Percentiles rank a stretch among this genome's conserved stretches.
Evolutionary conservation across 805 yeast species (phyloP).

Genomic region (Metschnikowia henanensis): DNA sequence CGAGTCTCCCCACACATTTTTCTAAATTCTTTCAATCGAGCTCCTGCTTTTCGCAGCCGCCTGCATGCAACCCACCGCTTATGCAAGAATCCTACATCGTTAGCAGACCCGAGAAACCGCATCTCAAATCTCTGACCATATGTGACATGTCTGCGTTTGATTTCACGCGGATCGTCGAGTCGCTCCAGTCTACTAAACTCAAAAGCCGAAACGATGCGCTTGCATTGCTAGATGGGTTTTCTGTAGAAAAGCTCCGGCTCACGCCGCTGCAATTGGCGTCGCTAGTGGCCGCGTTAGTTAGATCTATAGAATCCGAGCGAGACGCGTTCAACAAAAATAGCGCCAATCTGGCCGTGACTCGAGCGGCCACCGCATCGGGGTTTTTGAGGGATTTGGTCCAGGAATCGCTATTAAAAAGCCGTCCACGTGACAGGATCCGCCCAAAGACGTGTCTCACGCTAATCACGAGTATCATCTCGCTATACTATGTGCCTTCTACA

Average conservation of each 20-base stretch:
- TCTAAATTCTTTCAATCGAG: too few relatives aligned
- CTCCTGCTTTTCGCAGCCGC: neutral
- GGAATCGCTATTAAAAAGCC: conserved; percentile 15
- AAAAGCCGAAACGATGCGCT: conserved; percentile 19
- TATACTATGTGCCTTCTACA: conserved; percentile 17
- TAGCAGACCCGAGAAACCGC: neutral
- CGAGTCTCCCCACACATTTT: neutral
- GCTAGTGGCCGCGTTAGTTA: conserved; percentile 26
- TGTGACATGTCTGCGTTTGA: conserved; percentile 18
- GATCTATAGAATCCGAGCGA: conserved; percentile 37
- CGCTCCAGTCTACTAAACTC: conserved; percentile 13
- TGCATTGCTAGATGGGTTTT: conserved; percentile 6
- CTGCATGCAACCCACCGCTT: neutral
- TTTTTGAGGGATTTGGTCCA: conserved; percentile 27
- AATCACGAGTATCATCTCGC: conserved; percentile 18
- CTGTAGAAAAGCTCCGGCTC: conserved; percentile 19
- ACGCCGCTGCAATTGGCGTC: conserved; percentile 24
- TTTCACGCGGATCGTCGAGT: conserved; percentile 14
- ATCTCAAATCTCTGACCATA: neutral
- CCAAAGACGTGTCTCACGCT: conserved; percentile 25
- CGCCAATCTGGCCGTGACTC: conserved; percentile 25
- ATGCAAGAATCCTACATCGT: too few relatives aligned
- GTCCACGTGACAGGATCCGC: conserved; percentile 16
- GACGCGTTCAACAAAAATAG: conserved; percentile 25
- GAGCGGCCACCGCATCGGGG: conserved; percentile 34